phyloP scores from a whole-genome alignment of 2,329 filamentous ascomycete species.

The Cordyceps cicadae region DNA sequence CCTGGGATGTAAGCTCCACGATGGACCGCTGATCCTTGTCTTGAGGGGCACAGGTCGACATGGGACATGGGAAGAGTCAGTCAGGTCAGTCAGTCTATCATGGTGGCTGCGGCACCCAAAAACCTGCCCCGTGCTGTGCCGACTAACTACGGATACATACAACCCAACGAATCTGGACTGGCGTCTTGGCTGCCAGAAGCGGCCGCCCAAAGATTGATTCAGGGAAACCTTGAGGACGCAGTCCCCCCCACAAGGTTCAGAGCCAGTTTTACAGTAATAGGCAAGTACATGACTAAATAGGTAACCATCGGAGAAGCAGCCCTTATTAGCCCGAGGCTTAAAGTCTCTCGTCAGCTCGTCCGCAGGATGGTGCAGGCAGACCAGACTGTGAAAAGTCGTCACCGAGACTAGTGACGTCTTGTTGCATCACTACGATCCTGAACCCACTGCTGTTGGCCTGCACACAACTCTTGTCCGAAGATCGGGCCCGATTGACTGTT shows the following conservation, averaged over 20 bases:
- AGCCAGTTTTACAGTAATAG: not conserved
- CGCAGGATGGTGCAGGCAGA: not conserved
- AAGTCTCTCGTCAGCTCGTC: constrained; percentile 5
- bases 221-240: not conserved
- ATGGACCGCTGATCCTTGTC: not conserved
- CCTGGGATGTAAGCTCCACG: not conserved
- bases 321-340: not conserved
- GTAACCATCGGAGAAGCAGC: no score
- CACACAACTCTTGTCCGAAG: not conserved
- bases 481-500: not conserved
- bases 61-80: not conserved
- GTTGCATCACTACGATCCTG: constrained; percentile 3
- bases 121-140: not conserved
- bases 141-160: no score
- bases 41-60: not conserved
- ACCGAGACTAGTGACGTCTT: not conserved
- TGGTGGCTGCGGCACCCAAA: no score
- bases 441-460: not conserved
- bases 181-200: constrained; percentile 6
- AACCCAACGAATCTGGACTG: not conserved
- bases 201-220: not conserved
- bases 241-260: not conserved
- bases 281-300: no score
- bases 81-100: no score
- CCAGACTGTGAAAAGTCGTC: not conserved